Base-by-base conservation (phyloP, 345 rosid species). In the Salix koriyanagi region DNA sequence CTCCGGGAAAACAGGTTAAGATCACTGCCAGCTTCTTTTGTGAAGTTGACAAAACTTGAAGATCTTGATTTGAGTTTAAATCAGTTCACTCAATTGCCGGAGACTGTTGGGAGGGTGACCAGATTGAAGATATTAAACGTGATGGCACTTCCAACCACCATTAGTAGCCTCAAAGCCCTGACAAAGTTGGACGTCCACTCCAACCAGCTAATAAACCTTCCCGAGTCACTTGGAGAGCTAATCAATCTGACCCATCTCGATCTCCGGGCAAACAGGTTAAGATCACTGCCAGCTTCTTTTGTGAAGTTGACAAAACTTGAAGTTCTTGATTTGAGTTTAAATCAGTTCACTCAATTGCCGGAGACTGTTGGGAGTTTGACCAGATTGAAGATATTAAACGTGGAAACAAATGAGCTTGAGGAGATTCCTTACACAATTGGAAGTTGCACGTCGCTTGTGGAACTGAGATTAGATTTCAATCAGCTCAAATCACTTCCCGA, bases 401-500 rank as follows among this genome's bases (percentile, higher is more conserved):
- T 75, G 73, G 94, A 89, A 75, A 87, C 85, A 58, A 90, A 90
- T 77, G 90, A 87, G 30, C 90, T 90, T 1, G 90, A 88, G 71
- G 92, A 86, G 64, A 81, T 90, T 76, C 91, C 91, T 2, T 83
- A 88, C 84, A 86, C 88, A 26, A 85, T 89, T 12, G 92, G 92
- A 67, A 85, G 79, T 66, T 90, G 91, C 79, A 75, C 75, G 2
- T 84, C 82, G 2, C 83, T 90, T 0, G 25, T 74, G 67, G 92
- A 90, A 83, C 84, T 90, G 36, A 85, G 86, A 67, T 78, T 87
- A 30, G 92, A 89, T 77, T 90, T 90, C 82, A 90, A 90, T 82
- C 87, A 80, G 74, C 84, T 90, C 5, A 89, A 62, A 79, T 92
- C 90, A 67, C 89, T 90, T 62, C 94, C 92, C 6, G 94, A 90